Base-by-base conservation (phyloP, 441 rosid species). In the Metrosideros polymorpha region DNA sequence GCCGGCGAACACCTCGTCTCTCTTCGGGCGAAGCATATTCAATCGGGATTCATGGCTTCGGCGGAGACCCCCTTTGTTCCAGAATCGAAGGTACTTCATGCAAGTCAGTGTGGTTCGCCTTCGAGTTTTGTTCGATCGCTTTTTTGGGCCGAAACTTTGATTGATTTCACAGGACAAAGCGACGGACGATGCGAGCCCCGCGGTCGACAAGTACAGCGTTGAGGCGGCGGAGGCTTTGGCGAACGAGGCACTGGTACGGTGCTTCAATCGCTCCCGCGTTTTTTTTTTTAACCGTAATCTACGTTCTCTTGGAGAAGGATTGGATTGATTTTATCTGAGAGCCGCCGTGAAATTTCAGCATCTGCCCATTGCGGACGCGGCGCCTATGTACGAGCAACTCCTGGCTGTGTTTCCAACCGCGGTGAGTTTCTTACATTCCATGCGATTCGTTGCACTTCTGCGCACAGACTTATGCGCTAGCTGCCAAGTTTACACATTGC, bases 381-480 rank as follows among this genome's bases (percentile, higher is more conserved):
- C 91, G 55, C 98, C 97, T 0, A 88, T 95, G 83, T 96, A 97
- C 47, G 99, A 97, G 93, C 98, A 97, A 86, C 96, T 97, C 84
- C 90, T 95, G 84, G 89, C 92, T 0, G 86, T 93, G 87, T 97
- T 92, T 91, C 99, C 99, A 47, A 96, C 99, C 9, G 94, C 98
- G 85, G 99, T 96, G 92, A 97, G 97, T 91, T 87, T 82, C 87
- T 85, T 75, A 35, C 57, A 77, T 84, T 49, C 50, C 27, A 63
- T 53, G 24, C 7, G 9, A 35, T 51, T 19, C 59, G 52, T 51
- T 32, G 66, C 32, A 18, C 19, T 22, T 66, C 77, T 5, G 45
- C 45, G 12, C 77, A 9, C n/a, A 4, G 13, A 61, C 22, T 61
- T 30, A 17, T 29, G 75, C 24, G 22, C 75, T 32, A 6, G 43